Evolutionary conservation across 1,284 basidiomycete species (phyloP).

Genomic region (Inonotus obliquus): DNA sequence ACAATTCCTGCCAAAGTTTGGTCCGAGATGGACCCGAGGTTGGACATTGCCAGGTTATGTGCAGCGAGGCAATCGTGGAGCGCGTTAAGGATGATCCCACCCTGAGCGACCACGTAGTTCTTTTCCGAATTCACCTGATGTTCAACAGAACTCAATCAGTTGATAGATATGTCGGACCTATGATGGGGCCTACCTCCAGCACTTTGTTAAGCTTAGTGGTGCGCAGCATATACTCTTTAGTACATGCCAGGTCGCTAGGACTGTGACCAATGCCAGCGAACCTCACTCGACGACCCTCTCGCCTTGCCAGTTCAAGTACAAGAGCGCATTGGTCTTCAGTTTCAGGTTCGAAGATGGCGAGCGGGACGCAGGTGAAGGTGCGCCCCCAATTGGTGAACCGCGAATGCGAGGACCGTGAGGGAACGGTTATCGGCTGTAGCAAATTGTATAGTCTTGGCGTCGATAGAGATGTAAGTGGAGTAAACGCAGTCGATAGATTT

Average conservation of each 20-base stretch:
- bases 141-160: not conserved
- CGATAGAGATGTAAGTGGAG: constrained; percentile 23
- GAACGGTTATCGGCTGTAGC: constrained; percentile 48
- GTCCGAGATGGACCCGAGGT: constrained; percentile 95
- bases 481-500: not conserved
- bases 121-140: constrained; percentile 70
- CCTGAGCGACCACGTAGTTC: constrained; percentile 65
- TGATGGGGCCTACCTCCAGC: constrained; percentile 57
- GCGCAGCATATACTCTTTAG: constrained; percentile 77
- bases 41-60: constrained; percentile 82
- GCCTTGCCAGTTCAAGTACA: constrained; percentile 80
- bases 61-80: constrained; percentile 66
- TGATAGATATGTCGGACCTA: not conserved
- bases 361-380: constrained; percentile 61
- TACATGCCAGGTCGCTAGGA: constrained; percentile 90
- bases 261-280: constrained; percentile 90
- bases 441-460: constrained; percentile 42
- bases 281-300: constrained; percentile 69
- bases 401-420: constrained; percentile 36
- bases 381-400: constrained; percentile 70
- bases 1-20: constrained; percentile 94
- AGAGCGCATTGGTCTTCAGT: constrained; percentile 69
- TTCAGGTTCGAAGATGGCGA: constrained; percentile 74
- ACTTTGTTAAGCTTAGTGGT: constrained; percentile 67
- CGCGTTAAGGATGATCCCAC: constrained; percentile 74